These are phyloP conservation scores for Ophiostoma piceae DNA, from an alignment of 2,329 filamentous ascomycete genomes.

Conservation along the genomic window DNA sequence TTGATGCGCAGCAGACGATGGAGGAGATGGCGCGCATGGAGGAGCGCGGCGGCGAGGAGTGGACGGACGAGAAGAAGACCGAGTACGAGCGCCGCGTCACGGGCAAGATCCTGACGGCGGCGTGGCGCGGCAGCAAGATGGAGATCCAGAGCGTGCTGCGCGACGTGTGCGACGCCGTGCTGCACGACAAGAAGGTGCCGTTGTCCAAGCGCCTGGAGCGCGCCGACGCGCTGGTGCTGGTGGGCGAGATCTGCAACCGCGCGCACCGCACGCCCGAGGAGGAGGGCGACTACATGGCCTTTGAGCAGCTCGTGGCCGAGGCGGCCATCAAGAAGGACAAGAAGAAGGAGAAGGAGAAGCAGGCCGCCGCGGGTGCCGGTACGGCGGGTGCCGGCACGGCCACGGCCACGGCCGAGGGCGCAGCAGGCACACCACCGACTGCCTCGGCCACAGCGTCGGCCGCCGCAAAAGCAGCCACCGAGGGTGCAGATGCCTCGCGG, in stretches of 20 bases:
- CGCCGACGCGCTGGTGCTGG: slow-evolving; percentile 80
- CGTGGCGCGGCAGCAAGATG: slow-evolving; percentile 93
- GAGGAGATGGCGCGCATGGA: slow-evolving; percentile 98
- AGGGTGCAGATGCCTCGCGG: slow-evolving; percentile 36
- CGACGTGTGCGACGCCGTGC: slow-evolving; percentile 85
- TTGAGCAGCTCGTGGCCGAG: slow-evolving; percentile 95
- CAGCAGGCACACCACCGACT: not conserved
- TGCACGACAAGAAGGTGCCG: slow-evolving; percentile 73
- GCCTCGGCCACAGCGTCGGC: slow-evolving; percentile 4
- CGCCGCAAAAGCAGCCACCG: slow-evolving; percentile 27
- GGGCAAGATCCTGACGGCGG: slow-evolving; percentile 94
- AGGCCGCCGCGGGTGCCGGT: slow-evolving; percentile 20
- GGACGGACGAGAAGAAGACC: slow-evolving; percentile 94
- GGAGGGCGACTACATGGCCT: slow-evolving; percentile 97
- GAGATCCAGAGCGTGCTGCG: slow-evolving; percentile 95
- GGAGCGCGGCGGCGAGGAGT: slow-evolving; percentile 89
- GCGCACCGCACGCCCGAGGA: slow-evolving; percentile 85
- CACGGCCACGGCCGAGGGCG: too few relatives aligned
- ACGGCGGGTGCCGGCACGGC: not conserved
- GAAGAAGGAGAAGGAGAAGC: slow-evolving; percentile 45
- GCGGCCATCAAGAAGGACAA: slow-evolving; percentile 93
- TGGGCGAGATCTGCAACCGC: slow-evolving; percentile 84
- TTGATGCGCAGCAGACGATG: slow-evolving; percentile 96
- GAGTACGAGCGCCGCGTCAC: slow-evolving; percentile 96
- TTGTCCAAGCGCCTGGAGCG: slow-evolving; percentile 83